Evolutionary conservation across 1,284 basidiomycete genomes (phyloP).

Genomic region (Apiotrichum domesticum): DNA sequence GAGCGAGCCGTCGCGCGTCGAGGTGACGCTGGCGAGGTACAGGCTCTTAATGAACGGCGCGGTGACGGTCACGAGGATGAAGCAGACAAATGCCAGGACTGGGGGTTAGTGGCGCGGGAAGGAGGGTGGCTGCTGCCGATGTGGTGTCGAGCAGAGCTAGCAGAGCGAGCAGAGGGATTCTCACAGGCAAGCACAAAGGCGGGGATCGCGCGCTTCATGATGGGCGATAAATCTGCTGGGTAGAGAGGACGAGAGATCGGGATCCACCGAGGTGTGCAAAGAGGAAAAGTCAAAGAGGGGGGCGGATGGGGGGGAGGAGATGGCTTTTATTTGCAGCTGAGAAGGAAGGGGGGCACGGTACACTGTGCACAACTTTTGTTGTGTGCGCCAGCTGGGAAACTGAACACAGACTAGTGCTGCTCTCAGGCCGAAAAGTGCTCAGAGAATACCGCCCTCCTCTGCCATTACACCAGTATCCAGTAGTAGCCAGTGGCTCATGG

Average conservation of each 20-base stretch:
- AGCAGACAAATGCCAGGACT: conserved; percentile 7
- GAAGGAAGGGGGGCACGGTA: no score
- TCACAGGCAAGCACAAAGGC: conserved; percentile 7
- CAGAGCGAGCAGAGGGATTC: conserved; percentile 2
- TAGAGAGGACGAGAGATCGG: no score
- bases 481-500: no score
- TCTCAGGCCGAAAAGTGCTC: no score
- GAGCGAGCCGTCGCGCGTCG: background rate
- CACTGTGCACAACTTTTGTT: no score
- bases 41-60: conserved; percentile 8
- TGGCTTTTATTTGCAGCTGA: no score
- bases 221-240: background rate
- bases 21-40: background rate
- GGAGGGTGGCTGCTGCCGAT: background rate
- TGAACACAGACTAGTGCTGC: no score
- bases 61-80: conserved; percentile 8
- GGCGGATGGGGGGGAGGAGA: no score
- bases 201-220: conserved; percentile 11
- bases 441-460: no score
- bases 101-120: background rate
- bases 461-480: no score
- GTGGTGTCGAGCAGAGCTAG: background rate
- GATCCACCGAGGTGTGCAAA: no score
- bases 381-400: no score
- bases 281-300: background rate